Evolutionary conservation across 192 early-diverging fungal species (phyloP), one percentile per base, ranked within the genome.

Genomic region (Jimgerdemannia lactiflua): DNA sequence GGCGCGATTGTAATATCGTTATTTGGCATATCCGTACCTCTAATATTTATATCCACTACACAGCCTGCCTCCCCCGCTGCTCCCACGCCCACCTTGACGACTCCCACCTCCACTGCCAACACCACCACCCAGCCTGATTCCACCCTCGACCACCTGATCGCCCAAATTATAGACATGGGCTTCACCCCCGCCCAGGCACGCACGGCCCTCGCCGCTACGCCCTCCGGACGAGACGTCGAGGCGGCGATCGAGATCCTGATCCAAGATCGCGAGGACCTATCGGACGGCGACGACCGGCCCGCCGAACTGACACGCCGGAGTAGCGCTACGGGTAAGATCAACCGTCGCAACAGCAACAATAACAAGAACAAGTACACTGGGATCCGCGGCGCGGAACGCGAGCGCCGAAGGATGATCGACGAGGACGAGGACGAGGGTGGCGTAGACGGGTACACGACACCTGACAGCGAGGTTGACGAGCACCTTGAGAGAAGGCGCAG

Each of bases 131-230:
- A 29, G 29, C 29, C 69, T 9, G 72, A 77, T 7, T 70, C 64
- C 18, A 40, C 71, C 4, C 72, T 84, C 11, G 87, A 88, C 42
- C 80, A 79, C 11, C 72, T 80, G n/a, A 87, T 96, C 73, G 90
- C 93, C 4, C 87, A 92, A 80, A 86, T 98, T 59, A 87, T 90
- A 14, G 89, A 88, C 40, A 94, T 95, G 89, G 95, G 95, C 2
- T 98, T 95, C 76, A 86, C 92, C 20, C 80, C 79, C 0, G 86
- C 88, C 6, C 84, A 89, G 70, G 90, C 95, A 1, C 83, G 77
- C 64, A 75, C 84, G 19, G 95, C 96, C 3, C 78, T 98, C 67
- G 87, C 86, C 42, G 91, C 90, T 44, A 86, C 90, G 2, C 87
- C 86, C 11, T 88, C 81, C 70, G 86, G 91, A n/a, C 84, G 88